These are phyloP conservation scores for Phytophthora vignae DNA, from an alignment of 352 stramenopile species.

Conservation along the genomic window DNA sequence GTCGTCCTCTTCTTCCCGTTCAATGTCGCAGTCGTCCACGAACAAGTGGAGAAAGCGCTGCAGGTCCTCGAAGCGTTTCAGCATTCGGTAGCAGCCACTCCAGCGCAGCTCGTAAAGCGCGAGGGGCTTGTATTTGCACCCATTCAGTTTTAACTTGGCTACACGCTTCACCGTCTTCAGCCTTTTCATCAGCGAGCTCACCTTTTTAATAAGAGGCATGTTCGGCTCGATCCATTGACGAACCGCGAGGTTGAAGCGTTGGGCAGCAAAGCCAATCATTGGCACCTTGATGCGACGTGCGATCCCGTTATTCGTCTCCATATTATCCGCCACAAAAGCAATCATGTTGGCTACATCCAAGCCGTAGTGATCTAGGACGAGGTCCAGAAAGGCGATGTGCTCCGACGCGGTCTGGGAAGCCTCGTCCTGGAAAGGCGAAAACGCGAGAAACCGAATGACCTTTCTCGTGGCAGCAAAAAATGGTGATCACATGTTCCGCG, in stretches of 20 bases:
- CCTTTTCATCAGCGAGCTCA: neutral
- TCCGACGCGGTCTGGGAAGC: conserved; percentile 7
- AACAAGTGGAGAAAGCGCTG: no score
- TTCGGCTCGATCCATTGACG: neutral
- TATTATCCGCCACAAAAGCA: no score
- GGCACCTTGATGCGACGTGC: neutral
- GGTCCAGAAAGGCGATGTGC: conserved; percentile 11
- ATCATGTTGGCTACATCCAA: conserved; percentile 7
- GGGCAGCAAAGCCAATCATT: conserved; percentile 7
- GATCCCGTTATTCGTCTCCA: conserved; percentile 16
- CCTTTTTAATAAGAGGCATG: conserved; percentile 2
- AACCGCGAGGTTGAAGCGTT: conserved; percentile 20
- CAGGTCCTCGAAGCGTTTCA: no score
- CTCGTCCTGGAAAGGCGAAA: conserved; percentile 11
- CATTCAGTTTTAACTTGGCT: neutral
- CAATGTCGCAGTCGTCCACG: no score
- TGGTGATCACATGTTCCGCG: conserved; percentile 5
- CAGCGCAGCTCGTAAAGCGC: conserved; percentile 1
- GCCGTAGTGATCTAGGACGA: conserved; percentile 11
- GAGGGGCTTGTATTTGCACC: conserved; percentile 7
- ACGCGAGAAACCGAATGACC: conserved; percentile 2
- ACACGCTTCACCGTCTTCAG: neutral
- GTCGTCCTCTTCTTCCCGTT: no score
- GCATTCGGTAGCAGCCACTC: conserved; percentile 19
- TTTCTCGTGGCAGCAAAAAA: conserved; percentile 19